Conservation (phyloP, 2,329 filamentous ascomycete genomes). For the Metarhizium robertsii region DNA sequence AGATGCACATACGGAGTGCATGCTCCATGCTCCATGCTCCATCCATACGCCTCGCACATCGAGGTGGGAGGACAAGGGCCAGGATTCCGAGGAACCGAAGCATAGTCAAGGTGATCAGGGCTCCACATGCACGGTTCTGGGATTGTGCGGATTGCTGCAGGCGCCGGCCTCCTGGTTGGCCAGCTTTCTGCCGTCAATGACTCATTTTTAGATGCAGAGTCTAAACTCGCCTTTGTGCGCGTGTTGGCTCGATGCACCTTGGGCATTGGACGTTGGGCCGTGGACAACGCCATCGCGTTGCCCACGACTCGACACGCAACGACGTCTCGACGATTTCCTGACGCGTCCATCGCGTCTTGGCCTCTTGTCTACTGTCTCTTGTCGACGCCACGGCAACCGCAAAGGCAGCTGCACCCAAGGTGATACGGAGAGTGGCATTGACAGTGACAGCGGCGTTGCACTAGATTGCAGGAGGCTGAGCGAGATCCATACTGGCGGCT, state of each 20-base stretch:
- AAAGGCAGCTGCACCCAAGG: background rate
- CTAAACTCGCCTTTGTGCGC: background rate
- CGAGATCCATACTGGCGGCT: conserved; percentile 1
- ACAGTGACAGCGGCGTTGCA: background rate
- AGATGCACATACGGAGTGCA: too few relatives aligned
- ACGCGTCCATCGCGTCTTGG: background rate
- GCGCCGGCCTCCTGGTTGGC: conserved; percentile 21
- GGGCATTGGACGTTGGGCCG: background rate
- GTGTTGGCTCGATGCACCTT: background rate
- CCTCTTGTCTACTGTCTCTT: background rate
- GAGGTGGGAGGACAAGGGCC: background rate
- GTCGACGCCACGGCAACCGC: background rate
- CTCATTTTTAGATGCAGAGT: conserved; percentile 21
- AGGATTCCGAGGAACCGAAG: background rate
- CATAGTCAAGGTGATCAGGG: background rate
- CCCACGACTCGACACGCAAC: background rate
- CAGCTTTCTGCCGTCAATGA: conserved; percentile 15
- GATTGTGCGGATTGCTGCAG: conserved; percentile 19
- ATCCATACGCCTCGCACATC: too few relatives aligned
- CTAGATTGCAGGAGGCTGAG: background rate
- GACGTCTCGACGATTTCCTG: background rate
- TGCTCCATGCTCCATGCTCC: too few relatives aligned
- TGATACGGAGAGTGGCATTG: background rate
- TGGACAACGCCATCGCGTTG: conserved; percentile 8
- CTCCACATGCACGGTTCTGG: conserved; percentile 11